Evolutionary conservation across 305 asterid genomes (phyloP).

Genomic region (Fraxinus nigra): DNA sequence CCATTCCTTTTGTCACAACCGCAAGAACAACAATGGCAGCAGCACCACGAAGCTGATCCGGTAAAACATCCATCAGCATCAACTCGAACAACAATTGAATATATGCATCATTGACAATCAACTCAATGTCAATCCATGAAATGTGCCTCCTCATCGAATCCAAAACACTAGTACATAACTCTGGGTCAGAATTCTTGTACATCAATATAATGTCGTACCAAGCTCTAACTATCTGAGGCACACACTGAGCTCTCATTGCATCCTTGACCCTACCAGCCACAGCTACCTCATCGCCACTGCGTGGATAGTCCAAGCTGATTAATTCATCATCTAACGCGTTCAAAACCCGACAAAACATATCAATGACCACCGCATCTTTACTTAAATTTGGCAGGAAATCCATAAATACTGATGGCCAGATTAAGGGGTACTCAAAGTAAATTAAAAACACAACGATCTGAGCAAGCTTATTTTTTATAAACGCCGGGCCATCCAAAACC

Average conservation of each 20-base stretch:
- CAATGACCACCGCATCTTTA: constrained; percentile 65
- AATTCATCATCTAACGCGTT: constrained; percentile 72
- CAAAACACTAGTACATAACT: constrained; percentile 66
- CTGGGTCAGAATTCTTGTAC: constrained; percentile 65
- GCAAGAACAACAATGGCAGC: constrained; percentile 72
- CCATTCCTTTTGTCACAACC: constrained; percentile 80
- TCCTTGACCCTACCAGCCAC: constrained; percentile 71
- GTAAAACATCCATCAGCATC: constrained; percentile 58
- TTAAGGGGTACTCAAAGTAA: constrained; percentile 70
- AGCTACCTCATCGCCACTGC: constrained; percentile 62
- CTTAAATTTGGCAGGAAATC: constrained; percentile 67
- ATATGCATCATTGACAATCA: constrained; percentile 65
- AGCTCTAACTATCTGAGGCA: constrained; percentile 68
- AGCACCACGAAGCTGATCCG: constrained; percentile 69
- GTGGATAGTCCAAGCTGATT: constrained; percentile 78
- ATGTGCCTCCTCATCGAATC: constrained; percentile 69
- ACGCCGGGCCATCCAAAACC: constrained; percentile 70
- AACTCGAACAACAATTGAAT: constrained; percentile 65
- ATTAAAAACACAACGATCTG: constrained; percentile 77
- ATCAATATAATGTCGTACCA: constrained; percentile 63
- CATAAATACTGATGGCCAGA: constrained; percentile 81
- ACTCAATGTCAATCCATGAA: constrained; percentile 83
- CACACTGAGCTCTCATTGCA: constrained; percentile 87
- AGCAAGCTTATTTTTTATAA: constrained; percentile 87
- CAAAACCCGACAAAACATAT: constrained; percentile 84